Evolutionary conservation across 306 rosid species (phyloP).

Genomic region (Sindora glabra): DNA sequence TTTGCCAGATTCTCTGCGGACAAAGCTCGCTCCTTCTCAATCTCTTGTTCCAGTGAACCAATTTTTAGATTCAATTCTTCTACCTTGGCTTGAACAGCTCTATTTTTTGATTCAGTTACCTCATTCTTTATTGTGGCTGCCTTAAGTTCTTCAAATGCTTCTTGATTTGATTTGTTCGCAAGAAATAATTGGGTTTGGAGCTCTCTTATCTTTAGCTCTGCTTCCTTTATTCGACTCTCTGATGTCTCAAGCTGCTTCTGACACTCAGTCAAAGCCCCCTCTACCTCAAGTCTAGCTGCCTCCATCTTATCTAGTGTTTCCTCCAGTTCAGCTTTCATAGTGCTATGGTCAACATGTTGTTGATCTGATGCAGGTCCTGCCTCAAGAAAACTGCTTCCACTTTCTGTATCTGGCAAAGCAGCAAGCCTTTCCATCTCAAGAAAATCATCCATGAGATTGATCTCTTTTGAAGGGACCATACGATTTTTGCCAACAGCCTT

Average conservation of each 20-base stretch:
- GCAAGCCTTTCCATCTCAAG: conserved; percentile 85
- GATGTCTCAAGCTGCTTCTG: conserved; percentile 44
- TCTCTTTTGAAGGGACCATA: conserved; percentile 42
- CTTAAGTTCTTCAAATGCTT: conserved; percentile 42
- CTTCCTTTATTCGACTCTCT: conserved; percentile 28
- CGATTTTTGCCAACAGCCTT: conserved; percentile 20
- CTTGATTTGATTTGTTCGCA: conserved; percentile 37
- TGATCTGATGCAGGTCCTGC: conserved; percentile 23
- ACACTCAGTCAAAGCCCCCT: conserved; percentile 33
- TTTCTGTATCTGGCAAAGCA: conserved; percentile 41
- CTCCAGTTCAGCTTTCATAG: conserved; percentile 34
- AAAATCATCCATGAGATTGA: conserved; percentile 87
- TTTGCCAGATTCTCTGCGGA: conserved; percentile 37
- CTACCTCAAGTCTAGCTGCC: conserved; percentile 37
- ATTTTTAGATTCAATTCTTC: conserved; percentile 33
- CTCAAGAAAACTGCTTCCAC: conserved; percentile 22
- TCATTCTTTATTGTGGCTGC: conserved; percentile 34
- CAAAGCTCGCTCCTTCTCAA: conserved; percentile 44
- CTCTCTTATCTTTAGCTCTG: conserved; percentile 39
- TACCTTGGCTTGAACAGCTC: conserved; percentile 32
- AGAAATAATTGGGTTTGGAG: conserved; percentile 39
- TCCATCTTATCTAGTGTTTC: conserved; percentile 37
- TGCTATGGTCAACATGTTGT: conserved; percentile 15
- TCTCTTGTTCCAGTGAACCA: conserved; percentile 43
- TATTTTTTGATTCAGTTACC: conserved; percentile 39